A percentile compares a stretch with the other conserved stretches of the same genome.
phyloP scores from a whole-genome alignment of 768 basidiomycete species.

The Rickenella mellea region DNA sequence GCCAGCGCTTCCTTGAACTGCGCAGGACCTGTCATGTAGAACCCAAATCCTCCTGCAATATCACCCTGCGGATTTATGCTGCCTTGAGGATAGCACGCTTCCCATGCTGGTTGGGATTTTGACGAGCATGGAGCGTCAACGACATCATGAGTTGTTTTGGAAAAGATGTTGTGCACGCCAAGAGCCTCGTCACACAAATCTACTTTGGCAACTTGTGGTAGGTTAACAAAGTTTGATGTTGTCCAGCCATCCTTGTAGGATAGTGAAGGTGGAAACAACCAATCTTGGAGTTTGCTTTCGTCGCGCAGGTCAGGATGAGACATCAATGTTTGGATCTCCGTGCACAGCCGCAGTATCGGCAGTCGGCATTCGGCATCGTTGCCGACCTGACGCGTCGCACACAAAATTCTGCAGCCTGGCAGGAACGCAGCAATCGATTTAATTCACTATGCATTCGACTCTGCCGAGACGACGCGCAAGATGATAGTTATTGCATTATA shows the following conservation, averaged over 20 bases:
- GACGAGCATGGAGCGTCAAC: conserved; percentile 18
- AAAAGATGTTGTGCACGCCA: conserved; percentile 39
- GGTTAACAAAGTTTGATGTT: conserved; percentile 4
- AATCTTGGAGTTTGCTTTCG: too few species aligned
- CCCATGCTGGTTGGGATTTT: conserved; percentile 38
- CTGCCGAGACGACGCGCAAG: too few species aligned
- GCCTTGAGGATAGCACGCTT: conserved; percentile 50
- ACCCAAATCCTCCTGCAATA: conserved; percentile 57
- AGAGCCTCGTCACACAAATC: conserved; percentile 31
- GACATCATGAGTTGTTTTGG: conserved; percentile 23
- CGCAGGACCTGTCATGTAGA: conserved; percentile 52
- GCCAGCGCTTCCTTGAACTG: conserved; percentile 27
- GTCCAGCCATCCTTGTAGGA: conserved; percentile 1
- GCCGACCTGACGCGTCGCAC: too few species aligned
- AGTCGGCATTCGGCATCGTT: too few species aligned
- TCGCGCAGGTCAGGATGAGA: too few species aligned
- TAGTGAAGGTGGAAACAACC: too few species aligned
- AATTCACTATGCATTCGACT: too few species aligned
- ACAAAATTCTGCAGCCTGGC: too few species aligned
- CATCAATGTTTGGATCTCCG: too few species aligned
- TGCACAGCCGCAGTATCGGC: too few species aligned
- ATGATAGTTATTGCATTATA: too few species aligned
- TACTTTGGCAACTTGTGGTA: conserved; percentile 2
- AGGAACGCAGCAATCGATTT: too few species aligned
- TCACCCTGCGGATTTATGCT: conserved; percentile 47